These are phyloP conservation scores for Chrysanthemum seticuspe DNA, from an alignment of 129 eudicot species.

Conservation along the genomic window DNA sequence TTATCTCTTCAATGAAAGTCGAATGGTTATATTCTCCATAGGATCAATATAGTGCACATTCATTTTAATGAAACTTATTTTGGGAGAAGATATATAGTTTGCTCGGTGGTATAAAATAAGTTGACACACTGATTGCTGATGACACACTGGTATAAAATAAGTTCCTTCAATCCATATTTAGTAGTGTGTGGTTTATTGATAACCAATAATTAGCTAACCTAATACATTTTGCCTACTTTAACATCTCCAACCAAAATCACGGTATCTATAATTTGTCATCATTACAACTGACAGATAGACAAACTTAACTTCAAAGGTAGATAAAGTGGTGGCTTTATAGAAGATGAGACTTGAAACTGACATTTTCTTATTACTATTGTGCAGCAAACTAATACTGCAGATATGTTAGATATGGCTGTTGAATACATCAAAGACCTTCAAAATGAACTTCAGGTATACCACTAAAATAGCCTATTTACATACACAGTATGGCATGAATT, in stretches of 20 bases:
- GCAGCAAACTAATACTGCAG: constrained; percentile 95
- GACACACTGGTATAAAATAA: not conserved
- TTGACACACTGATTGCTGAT: not conserved
- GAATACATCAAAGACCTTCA: constrained; percentile 92
- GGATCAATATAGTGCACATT: too few species aligned
- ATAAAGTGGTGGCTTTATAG: not conserved
- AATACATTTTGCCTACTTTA: too few species aligned
- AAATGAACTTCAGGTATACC: constrained; percentile 67
- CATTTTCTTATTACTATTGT: constrained; percentile 24
- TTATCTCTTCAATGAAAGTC: not conserved
- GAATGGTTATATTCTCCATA: not conserved
- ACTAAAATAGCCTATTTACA: constrained; percentile 1
- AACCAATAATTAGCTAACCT: too few species aligned
- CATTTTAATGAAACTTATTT: too few species aligned
- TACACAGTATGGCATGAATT: constrained; percentile 9
- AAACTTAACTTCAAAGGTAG: too few species aligned
- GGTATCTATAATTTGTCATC: not conserved
- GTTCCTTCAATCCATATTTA: too few species aligned
- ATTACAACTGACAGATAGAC: not conserved
- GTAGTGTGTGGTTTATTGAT: too few species aligned
- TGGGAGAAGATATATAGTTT: not conserved
- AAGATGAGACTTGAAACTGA: constrained; percentile 13
- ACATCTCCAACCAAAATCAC: not conserved
- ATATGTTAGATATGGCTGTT: constrained; percentile 93
- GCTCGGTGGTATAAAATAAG: not conserved